Conservation (phyloP, 2,329 filamentous ascomycete species). For the Dactylellina sp. region DNA sequence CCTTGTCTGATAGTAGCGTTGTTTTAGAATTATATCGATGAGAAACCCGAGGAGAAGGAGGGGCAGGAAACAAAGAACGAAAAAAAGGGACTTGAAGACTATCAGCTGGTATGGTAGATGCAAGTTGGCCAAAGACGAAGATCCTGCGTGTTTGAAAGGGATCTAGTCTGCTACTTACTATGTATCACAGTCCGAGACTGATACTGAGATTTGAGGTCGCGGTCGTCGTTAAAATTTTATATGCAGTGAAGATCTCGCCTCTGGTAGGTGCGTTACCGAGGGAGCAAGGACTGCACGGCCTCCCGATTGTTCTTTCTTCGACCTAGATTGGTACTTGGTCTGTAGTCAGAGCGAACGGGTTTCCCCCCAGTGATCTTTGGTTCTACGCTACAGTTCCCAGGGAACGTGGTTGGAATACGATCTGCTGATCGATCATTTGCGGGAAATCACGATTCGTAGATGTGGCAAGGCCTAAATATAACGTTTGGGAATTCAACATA, state of each 20-base stretch:
- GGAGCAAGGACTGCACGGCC: slow-evolving; percentile 4
- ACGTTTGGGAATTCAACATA: too few relatives aligned
- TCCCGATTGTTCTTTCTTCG: neutral
- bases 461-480: too few relatives aligned
- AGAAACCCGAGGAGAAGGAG: neutral
- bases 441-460: too few relatives aligned
- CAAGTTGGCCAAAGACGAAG: neutral
- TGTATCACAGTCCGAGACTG: too few relatives aligned
- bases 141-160: neutral
- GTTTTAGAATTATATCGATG: slow-evolving; percentile 37
- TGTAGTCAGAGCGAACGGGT: neutral
- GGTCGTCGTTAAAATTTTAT: neutral
- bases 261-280: slow-evolving; percentile 46
- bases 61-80: neutral
- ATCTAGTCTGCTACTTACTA: too few relatives aligned
- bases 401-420: too few relatives aligned
- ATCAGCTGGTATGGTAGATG: neutral
- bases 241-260: slow-evolving; percentile 52
- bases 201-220: too few relatives aligned
- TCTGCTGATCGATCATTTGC: neutral
- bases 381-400: neutral
- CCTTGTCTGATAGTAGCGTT: slow-evolving; percentile 31
- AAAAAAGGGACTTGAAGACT: neutral
- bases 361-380: slow-evolving; percentile 9
- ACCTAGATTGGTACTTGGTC: neutral